phyloP scores from a whole-genome alignment of 148 eudicot genomes.

The Talinum fruticosum region DNA sequence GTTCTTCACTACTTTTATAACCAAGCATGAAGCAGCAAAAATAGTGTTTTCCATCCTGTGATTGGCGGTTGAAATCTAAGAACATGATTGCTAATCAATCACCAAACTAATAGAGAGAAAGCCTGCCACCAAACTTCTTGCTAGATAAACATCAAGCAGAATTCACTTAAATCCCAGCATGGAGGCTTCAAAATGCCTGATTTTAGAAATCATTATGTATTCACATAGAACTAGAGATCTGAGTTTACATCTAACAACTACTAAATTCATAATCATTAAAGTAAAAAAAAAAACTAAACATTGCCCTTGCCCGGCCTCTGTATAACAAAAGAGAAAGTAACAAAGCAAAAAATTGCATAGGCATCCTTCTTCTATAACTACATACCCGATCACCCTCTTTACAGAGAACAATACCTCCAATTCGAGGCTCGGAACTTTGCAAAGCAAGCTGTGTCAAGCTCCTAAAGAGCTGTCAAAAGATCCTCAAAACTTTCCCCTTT shows the following conservation, averaged over 20 bases:
- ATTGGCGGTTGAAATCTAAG: constrained; percentile 2
- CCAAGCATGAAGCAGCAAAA: neutral
- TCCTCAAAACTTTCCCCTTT: constrained; percentile 1
- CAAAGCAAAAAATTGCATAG: constrained; percentile 9
- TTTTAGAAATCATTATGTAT: constrained; percentile 8
- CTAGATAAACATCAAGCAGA: neutral
- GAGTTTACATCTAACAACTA: constrained; percentile 17
- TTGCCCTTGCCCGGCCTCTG: constrained; percentile 19
- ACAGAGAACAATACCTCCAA: constrained; percentile 38
- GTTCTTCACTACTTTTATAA: too few relatives aligned
- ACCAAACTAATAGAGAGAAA: constrained; percentile 25
- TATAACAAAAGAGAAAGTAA: constrained; percentile 22
- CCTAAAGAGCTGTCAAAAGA: constrained; percentile 15
- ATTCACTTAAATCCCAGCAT: neutral
- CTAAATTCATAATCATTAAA: constrained; percentile 8
- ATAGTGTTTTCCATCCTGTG: constrained; percentile 3
- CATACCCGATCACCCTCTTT: constrained; percentile 24
- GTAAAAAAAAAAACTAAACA: constrained; percentile 1
- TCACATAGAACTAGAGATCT: constrained; percentile 21
- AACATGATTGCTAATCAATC: constrained; percentile 7
- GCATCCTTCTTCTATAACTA: constrained; percentile 22
- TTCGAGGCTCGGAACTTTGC: constrained; percentile 11
- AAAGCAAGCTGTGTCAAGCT: neutral
- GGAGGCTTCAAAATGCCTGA: neutral
- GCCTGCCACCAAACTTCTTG: constrained; percentile 20